Evolutionary conservation across 2,329 filamentous ascomycete genomes (phyloP), one percentile per base, ranked within the genome.

Genomic region (Phialophora verrucosa): DNA sequence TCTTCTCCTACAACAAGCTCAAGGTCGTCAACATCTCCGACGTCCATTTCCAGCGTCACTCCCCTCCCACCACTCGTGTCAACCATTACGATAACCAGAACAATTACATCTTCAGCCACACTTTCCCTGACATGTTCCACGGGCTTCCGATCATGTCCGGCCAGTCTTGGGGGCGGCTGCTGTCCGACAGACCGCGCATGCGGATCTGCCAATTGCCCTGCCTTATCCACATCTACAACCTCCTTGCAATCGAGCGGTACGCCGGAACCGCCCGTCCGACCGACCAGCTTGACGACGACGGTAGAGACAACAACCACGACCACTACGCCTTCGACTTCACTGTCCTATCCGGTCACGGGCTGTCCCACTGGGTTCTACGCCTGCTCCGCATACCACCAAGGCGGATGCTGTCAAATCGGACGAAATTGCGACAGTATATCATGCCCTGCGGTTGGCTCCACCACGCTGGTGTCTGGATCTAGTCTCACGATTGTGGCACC

Each of bases 351-450:
- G 5, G 71, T 74, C 17, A 78, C 76, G 8, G 74, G 84, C 72
- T 98, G 94, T 73, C 94, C 94, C 0, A 93, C 90, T 0, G 93
- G 93, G 2, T 98, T 93, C 82, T 98, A 98, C 78, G 90, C 92
- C 59, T 98, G 94, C 78, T 87, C 89, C 2, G 94, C 94, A 1
- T 88, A 88, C 66, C 92, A 93, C 66, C 82, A 85, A 1, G 92
- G 91, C 14, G 92, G 92, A 23, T 98, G 94, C 81, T 98, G 94
- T 79, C 90, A 91, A 64, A 93, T 92, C 0, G 93, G 92, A 1
- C 87, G 93, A 23, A 86, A 96, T 79, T 98, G 94, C 79, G 87
- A 90, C 66, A 90, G 88, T 0, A 91, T 90, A 0, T 91, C 90
- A 6, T 98, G 94, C 73, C 91, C 91, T 0, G 78, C 86, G 0